Base-by-base conservation (phyloP, 148 eudicot species). In the Chenopodium berlandieri region DNA sequence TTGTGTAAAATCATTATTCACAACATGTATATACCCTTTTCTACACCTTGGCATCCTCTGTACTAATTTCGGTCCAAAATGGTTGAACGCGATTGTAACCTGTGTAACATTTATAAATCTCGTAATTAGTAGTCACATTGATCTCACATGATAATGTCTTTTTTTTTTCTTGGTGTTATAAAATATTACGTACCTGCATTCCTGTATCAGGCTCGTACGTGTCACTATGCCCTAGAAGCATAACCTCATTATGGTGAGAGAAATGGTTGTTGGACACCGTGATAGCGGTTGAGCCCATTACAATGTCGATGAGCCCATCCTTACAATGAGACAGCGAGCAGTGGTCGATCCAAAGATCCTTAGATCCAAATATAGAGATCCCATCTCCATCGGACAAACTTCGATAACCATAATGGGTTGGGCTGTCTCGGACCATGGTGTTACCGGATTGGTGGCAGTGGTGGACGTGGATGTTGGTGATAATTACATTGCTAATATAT, bases 21-120 rank as follows among this genome's bases (percentile, higher is more conserved):
- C 97, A 1, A 97, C 99, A 71, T 97, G 99, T 69, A 97, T 92
- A 30, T 92, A 97, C 64, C 99, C 99, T 81, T 89, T 85, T 30
- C 99, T 86, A 68, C 99, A 97, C 83, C 99, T 87, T 4, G 99
- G 99, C 98, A 97, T 97, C 84, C 99, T 90, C 71, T 97, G 99
- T 2, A 97, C 82, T 81, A 97, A 73, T 34, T 94, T 88, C 72
- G 90, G 83, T 19, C 99, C 99, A 40, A 97, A 97, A 17, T 89
- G 92, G 74, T 97, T 97, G 73, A 97, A 97, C 3, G 97, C 92
- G 0, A 94, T 88, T 0, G 97, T 94, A 8, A 93, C 98, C 83
- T 81, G 58, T 52, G 4, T 19, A 37, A 30, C 1, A n/a, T 60
- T 32, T 9, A 72, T 40, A 9, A 34, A 9, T 50, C 16, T 11